These are phyloP conservation scores for Neofusicoccum kwambonambiense DNA, from an alignment of 2,329 filamentous ascomycete genomes.

Conservation along the genomic window DNA sequence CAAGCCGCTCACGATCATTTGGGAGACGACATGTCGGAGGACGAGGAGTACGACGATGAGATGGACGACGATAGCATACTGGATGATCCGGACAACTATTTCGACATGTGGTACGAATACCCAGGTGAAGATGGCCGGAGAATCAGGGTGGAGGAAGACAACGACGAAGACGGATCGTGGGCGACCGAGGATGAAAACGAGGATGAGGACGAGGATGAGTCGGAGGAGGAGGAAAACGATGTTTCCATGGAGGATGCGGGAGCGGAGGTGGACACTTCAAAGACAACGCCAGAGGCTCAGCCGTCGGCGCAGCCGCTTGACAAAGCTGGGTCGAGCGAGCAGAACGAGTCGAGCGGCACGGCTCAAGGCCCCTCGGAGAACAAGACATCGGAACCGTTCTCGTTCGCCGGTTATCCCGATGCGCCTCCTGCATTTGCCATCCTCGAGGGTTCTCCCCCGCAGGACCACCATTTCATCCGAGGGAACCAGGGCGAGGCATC, in stretches of 20 bases:
- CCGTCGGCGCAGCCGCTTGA: slow-evolving; percentile 25
- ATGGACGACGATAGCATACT: slow-evolving; percentile 18
- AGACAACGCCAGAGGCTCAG: slow-evolving; percentile 34
- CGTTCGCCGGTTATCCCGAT: slow-evolving; percentile 18
- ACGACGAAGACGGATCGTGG: slow-evolving; percentile 33
- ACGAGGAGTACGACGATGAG: slow-evolving; percentile 20
- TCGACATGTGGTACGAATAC: slow-evolving; percentile 29
- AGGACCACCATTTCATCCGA: slow-evolving; percentile 38
- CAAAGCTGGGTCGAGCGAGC: not conserved
- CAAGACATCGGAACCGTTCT: slow-evolving; percentile 7
- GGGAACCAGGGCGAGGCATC: slow-evolving; percentile 31
- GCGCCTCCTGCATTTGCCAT: slow-evolving; percentile 32
- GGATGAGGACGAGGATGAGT: slow-evolving; percentile 31
- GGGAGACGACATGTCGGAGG: slow-evolving; percentile 22
- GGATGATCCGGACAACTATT: slow-evolving; percentile 21
- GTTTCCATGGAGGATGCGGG: slow-evolving; percentile 32
- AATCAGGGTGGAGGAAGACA: slow-evolving; percentile 28
- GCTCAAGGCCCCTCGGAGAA: slow-evolving; percentile 18
- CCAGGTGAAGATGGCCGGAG: slow-evolving; percentile 35
- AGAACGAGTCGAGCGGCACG: not conserved
- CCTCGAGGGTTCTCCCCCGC: slow-evolving; percentile 35
- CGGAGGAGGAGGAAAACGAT: slow-evolving; percentile 37
- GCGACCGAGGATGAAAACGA: slow-evolving; percentile 23
- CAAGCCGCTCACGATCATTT: slow-evolving; percentile 21
- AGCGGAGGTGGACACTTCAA: slow-evolving; percentile 30